Evolutionary conservation across 352 stramenopile species (phyloP).

Genomic region (Phytophthora lateralis): DNA sequence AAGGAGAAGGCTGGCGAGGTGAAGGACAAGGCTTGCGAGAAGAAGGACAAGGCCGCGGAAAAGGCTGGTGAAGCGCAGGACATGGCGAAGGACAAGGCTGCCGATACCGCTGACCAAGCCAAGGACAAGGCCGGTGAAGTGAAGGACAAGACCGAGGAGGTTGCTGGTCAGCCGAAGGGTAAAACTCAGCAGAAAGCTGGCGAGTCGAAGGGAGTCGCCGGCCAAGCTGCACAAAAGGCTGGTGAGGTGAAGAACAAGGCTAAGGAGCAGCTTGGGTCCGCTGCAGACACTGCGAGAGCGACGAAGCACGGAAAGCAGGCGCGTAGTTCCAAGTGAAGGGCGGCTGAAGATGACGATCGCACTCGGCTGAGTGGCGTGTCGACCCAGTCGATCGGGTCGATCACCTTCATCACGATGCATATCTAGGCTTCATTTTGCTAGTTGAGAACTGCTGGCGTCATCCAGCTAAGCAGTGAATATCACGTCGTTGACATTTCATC

Average conservation of each 20-base stretch:
- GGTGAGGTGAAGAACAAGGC: slow-evolving; percentile 21
- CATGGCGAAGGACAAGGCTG: slow-evolving; percentile 20
- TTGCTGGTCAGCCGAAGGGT: slow-evolving; percentile 17
- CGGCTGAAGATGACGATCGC: slow-evolving; percentile 15
- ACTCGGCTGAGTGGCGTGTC: slow-evolving; percentile 4
- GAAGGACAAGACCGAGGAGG: slow-evolving; percentile 27
- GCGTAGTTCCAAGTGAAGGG: slow-evolving; percentile 32
- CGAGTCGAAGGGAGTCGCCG: slow-evolving; percentile 11
- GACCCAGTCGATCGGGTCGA: slow-evolving; percentile 20
- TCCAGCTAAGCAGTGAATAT: slow-evolving; percentile 8
- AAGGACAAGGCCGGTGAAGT: slow-evolving; percentile 19
- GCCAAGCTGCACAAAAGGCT: slow-evolving; percentile 13
- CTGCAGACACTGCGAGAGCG: slow-evolving; percentile 17
- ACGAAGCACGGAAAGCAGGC: slow-evolving; percentile 18
- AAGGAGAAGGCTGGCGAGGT: slow-evolving; percentile 23
- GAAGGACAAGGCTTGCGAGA: slow-evolving; percentile 29
- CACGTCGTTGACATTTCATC: slow-evolving; percentile 12
- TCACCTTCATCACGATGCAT: slow-evolving; percentile 40
- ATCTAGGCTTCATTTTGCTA: slow-evolving; percentile 23
- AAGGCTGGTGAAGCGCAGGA: slow-evolving; percentile 29
- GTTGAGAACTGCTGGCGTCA: neutral
- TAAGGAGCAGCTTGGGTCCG: slow-evolving; percentile 20
- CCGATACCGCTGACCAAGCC: neutral
- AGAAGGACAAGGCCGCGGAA: slow-evolving; percentile 14
- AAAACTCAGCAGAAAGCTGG: slow-evolving; percentile 6